Percentiles rank a stretch among this genome's conserved stretches.
Conservation (phyloP, 2,329 filamentous ascomycete species). For the Trichophyton benhamiae region DNA sequence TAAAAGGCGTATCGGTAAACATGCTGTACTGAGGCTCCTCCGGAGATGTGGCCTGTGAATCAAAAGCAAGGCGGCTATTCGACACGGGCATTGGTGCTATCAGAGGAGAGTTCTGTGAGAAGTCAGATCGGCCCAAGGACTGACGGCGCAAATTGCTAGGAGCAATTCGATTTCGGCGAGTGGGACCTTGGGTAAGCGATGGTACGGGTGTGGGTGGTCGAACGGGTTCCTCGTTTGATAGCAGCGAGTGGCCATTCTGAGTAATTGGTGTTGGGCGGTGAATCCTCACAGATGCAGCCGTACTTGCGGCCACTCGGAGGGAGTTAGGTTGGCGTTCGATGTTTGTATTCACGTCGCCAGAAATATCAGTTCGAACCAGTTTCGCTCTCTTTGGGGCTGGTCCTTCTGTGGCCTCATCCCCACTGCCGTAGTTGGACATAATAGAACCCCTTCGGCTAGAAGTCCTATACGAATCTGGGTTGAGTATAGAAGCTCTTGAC, state of each 20-base stretch:
- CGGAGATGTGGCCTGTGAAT: slow-evolving; percentile 38
- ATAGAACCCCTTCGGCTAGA: slow-evolving; percentile 27
- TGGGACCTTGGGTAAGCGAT: slow-evolving; percentile 17
- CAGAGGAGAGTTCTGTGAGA: slow-evolving; percentile 17
- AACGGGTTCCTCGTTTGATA: slow-evolving; percentile 31
- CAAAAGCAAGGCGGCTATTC: slow-evolving; percentile 27
- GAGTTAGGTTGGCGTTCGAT: slow-evolving; percentile 65
- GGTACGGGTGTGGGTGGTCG: slow-evolving; percentile 37
- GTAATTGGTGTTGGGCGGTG: slow-evolving; percentile 57
- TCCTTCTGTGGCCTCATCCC: slow-evolving; percentile 51
- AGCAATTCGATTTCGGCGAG: slow-evolving; percentile 19
- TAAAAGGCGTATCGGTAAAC: slow-evolving; percentile 56
- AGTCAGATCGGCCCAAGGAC: slow-evolving; percentile 43
- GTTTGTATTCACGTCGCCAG: slow-evolving; percentile 52
- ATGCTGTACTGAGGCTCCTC: slow-evolving; percentile 40
- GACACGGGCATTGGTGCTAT: slow-evolving; percentile 23
- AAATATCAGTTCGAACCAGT: slow-evolving; percentile 58
- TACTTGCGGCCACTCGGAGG: slow-evolving; percentile 79
- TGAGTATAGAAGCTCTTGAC: slow-evolving; percentile 46
- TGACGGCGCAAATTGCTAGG: slow-evolving; percentile 48
- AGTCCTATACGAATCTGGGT: slow-evolving; percentile 21
- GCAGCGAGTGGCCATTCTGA: slow-evolving; percentile 23
- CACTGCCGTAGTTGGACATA: slow-evolving; percentile 55
- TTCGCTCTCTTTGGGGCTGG: slow-evolving; percentile 67
- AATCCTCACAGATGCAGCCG: slow-evolving; percentile 71